Percentiles rank a stretch among this genome's conserved stretches.
Evolutionary conservation across 2,329 filamentous ascomycete species (phyloP).

Genomic region (Aspergillus melleus): DNA sequence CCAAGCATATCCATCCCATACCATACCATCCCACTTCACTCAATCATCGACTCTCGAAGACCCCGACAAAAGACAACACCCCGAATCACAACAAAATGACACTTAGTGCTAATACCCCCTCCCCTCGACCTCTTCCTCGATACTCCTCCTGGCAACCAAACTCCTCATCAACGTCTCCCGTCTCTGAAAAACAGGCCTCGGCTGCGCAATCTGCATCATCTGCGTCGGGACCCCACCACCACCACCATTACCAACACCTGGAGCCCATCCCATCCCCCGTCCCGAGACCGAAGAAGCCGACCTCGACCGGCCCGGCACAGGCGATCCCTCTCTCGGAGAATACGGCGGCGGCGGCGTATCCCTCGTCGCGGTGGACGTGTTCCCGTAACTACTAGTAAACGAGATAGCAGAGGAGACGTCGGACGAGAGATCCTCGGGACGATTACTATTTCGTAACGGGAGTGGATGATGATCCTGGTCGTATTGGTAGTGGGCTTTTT

Average conservation of each 20-base stretch:
- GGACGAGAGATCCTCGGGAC: slow-evolving; percentile 31
- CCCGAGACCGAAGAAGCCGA: slow-evolving; percentile 33
- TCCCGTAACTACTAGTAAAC: slow-evolving; percentile 45
- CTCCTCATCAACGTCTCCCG: slow-evolving; percentile 3
- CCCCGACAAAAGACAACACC: not conserved
- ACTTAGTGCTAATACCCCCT: not conserved
- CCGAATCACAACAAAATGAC: not conserved
- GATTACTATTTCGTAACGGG: not conserved
- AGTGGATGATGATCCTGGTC: slow-evolving; percentile 11
- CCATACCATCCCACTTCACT: too few relatives aligned
- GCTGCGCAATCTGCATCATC: slow-evolving; percentile 31
- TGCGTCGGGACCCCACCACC: slow-evolving; percentile 1
- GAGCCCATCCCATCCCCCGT: not conserved
- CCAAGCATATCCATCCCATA: not conserved
- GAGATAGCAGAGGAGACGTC: slow-evolving; percentile 44
- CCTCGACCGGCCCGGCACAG: slow-evolving; percentile 26
- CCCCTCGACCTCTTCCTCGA: slow-evolving; percentile 1
- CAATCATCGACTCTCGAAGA: not conserved
- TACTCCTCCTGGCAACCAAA: slow-evolving; percentile 6
- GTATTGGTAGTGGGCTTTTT: slow-evolving; percentile 31
- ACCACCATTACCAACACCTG: not conserved
- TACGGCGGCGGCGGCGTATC: slow-evolving; percentile 46
- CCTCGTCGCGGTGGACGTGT: slow-evolving; percentile 45
- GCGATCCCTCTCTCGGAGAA: slow-evolving; percentile 31
- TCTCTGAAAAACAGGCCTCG: slow-evolving; percentile 26